Base-by-base conservation (phyloP, 2,329 filamentous ascomycete species). In the Alternaria triticimaculans region DNA sequence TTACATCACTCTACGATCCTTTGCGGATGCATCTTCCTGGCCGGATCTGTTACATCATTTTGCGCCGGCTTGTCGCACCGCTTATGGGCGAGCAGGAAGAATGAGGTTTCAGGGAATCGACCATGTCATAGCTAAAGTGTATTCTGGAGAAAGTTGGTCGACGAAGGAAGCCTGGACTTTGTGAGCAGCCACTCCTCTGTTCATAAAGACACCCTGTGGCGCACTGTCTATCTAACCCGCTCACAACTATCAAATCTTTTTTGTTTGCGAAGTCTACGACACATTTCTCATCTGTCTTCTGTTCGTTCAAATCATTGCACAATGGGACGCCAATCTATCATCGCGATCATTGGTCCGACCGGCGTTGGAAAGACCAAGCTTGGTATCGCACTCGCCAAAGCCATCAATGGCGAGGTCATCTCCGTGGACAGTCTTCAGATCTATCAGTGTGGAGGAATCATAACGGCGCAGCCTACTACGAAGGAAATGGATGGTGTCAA, bases 341-440 rank as follows among this genome's bases (percentile, higher is more conserved):
- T 41, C 6, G 37, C 37, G n/a, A 41, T 45, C 20, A 45, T 55
- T 12, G 53, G 53, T 23, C 53, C 53, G 12, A 55, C 53, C 0
- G 53, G 53, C 15, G 33, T 55, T 45, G 53, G 53, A 11, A 55
- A 55, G 37, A 55, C 53, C 23, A 55, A 44, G 20, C 33, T 55
- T 25, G 53, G 53, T 5, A 41, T 55, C 21, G 33, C 30, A 20
- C 33, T 55, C 10, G 53, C 53, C 6, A 44, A 55, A 55, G 53
- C 53, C 25, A 44, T 55, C 9, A 43, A 44, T 12, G 53, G 33
- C n/a, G 53, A 55, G 8, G 53, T 55, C 9, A 21, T 55, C 33
- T 55, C 53, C 6, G 53, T 55, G 20, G 53, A 55, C 41, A 55
- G 33, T 20, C 33, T 55, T 3, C 53, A 55, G 6, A 33, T 55